These are phyloP conservation scores for Cryptococcus depauperatus DNA, from an alignment of 1,284 basidiomycete species.

Conservation along the genomic window DNA sequence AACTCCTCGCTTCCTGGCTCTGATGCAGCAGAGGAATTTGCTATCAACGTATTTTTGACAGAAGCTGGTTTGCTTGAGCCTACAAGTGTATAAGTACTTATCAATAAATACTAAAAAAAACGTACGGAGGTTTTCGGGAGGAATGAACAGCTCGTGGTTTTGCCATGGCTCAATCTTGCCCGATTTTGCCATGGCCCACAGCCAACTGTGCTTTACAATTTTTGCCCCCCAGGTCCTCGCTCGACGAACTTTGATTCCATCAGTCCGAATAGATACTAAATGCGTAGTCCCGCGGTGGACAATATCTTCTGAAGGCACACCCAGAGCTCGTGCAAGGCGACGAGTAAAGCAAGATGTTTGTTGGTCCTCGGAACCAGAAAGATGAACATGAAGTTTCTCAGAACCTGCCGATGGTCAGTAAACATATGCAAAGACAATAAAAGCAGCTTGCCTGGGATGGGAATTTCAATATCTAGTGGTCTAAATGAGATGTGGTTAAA, in stretches of 20 bases:
- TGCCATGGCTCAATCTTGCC: constrained; percentile 23
- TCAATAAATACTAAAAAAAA: too few species aligned
- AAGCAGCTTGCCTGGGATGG: constrained; percentile 23
- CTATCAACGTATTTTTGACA: neutral
- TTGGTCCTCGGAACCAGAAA: constrained; percentile 21
- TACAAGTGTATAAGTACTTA: too few species aligned
- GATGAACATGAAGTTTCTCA: constrained; percentile 23
- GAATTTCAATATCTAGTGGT: constrained; percentile 28
- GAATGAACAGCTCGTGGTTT: constrained; percentile 10
- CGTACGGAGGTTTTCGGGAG: neutral
- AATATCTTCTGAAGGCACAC: constrained; percentile 8
- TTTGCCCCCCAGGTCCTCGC: constrained; percentile 34
- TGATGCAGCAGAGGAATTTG: neutral
- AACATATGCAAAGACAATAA: neutral
- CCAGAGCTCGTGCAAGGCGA: constrained; percentile 32
- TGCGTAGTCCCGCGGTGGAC: constrained; percentile 29
- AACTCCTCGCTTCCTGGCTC: neutral
- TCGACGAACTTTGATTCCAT: constrained; percentile 31
- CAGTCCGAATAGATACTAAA: constrained; percentile 23
- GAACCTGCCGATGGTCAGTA: neutral
- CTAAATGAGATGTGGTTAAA: constrained; percentile 35
- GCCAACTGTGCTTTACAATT: constrained; percentile 32
- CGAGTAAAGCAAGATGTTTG: neutral
- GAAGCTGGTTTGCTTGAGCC: too few species aligned
- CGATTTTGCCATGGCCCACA: constrained; percentile 28